Base-by-base conservation (phyloP, 1,139 yeast genomes). In the Lodderomyces metapsilosis region DNA sequence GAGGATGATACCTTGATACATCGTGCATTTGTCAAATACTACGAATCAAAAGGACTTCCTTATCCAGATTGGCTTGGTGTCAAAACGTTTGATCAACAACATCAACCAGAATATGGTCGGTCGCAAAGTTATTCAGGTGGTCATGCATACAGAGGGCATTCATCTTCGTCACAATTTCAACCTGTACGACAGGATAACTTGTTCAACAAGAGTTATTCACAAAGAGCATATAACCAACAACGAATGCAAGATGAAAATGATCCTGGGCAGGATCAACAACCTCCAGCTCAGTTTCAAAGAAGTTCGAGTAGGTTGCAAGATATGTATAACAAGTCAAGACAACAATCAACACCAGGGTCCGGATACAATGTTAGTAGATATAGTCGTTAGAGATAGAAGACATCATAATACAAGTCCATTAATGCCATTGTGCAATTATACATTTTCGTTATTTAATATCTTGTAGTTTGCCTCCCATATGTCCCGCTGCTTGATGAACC, bases 401-500 rank as follows among this genome's bases (percentile, higher is more conserved):
- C n/a, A n/a, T n/a, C n/a, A n/a, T n/a, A n/a, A n/a, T n/a, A n/a
- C n/a, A n/a, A n/a, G n/a, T n/a, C n/a, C n/a, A n/a, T n/a, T n/a
- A n/a, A n/a, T n/a, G n/a, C n/a, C n/a, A n/a, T n/a, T n/a, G n/a
- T n/a, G n/a, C n/a, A 15, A 5, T n/a, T 23, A 34, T 15, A 31
- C 18, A 22, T 13, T 7, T 28, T 22, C 34, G 17, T 24, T 40
- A 46, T 56, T 54, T 22, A 56, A 30, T 31, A 43, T 17, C 27
- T 40, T 45, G 35, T 45, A 50, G 24, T 42, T 43, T 22, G 52
- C 63, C 50, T 82, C 84, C 94, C 94, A 86, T 46, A 68, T 58
- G 47, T 79, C 76, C 44, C 89, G 59, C 41, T 83, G 84, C 37
- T 68, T 62, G 15, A 68, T 66, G 52, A 85, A 85, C 96, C 96